Conservation (phyloP, 345 rosid species). For the Carallia brachiata region DNA sequence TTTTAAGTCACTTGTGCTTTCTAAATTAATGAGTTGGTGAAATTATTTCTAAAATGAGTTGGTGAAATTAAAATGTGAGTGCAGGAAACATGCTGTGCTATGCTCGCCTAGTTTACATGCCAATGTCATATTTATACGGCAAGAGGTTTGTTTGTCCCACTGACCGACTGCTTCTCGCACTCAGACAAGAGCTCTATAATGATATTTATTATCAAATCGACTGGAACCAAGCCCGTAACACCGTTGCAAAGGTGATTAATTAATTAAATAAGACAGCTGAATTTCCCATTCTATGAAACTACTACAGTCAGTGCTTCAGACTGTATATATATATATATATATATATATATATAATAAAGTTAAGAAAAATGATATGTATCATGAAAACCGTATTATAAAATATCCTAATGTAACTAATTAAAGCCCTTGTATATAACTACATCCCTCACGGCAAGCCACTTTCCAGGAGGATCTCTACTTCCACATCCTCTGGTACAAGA, state of each 20-base stretch:
- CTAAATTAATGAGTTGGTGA: no score
- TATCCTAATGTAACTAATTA: no score
- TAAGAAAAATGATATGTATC: no score
- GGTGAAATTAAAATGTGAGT: background rate
- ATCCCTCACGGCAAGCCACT: no score
- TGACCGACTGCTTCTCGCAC: constrained; percentile 57
- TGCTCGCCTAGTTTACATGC: constrained; percentile 97
- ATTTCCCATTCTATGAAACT: constrained; percentile 2
- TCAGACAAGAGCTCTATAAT: constrained; percentile 80
- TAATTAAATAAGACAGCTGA: background rate
- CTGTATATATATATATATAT: no score
- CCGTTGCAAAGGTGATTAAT: constrained; percentile 77
- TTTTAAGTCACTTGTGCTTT: no score
- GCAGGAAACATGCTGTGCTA: constrained; percentile 99
- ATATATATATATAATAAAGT: no score
- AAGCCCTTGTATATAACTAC: no score
- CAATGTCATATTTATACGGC: constrained; percentile 93
- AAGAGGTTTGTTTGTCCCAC: constrained; percentile 84
- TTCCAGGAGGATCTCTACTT: constrained; percentile 88
- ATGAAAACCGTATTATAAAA: no score
- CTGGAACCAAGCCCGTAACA: constrained; percentile 82
- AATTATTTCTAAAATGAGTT: no score
- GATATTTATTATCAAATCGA: constrained; percentile 76
- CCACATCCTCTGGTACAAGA: constrained; percentile 87
- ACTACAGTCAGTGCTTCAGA: no score